Conservation (phyloP, 2,329 filamentous ascomycete species). For the Fusarium staphyleae region DNA sequence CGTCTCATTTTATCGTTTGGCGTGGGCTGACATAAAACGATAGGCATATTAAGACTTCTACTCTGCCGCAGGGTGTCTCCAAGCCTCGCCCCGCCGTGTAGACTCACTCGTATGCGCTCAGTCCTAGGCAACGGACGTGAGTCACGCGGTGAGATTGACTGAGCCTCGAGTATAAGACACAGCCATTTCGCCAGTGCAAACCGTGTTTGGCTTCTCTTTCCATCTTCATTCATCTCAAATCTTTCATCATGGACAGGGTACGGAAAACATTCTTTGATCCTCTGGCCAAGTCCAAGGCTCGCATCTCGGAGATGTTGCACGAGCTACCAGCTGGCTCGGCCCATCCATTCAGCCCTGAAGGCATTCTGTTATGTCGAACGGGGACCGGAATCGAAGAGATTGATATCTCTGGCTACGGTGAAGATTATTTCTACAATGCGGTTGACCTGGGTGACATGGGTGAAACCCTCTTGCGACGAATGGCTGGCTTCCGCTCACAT, state of each 20-base stretch:
- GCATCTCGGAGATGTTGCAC: conserved; percentile 20
- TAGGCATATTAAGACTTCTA: too few relatives aligned
- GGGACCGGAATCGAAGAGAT: conserved; percentile 22
- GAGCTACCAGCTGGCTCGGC: conserved; percentile 24
- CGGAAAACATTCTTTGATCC: conserved; percentile 29
- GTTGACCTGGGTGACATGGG: conserved; percentile 32
- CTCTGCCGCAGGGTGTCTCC: too few relatives aligned
- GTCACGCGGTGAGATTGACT: too few relatives aligned
- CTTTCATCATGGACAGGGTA: conserved; percentile 24
- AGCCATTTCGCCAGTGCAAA: too few relatives aligned
- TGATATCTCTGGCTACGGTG: conserved; percentile 22
- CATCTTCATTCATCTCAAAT: too few relatives aligned
- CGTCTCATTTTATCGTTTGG: too few relatives aligned
- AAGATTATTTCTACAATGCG: conserved; percentile 30
- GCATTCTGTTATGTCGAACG: conserved; percentile 18
- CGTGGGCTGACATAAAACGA: too few relatives aligned
- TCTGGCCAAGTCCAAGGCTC: conserved; percentile 20
- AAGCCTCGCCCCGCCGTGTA: too few relatives aligned
- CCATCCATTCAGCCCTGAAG: conserved; percentile 28
- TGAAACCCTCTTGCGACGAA: conserved; percentile 23
- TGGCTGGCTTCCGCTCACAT: conserved; percentile 12
- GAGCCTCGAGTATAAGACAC: too few relatives aligned
- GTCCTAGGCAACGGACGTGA: too few relatives aligned
- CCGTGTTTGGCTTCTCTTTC: too few relatives aligned
- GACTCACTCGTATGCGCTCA: too few relatives aligned